Base-by-base conservation (phyloP, 1,139 yeast species). In the Hemisphaericaspora xylanilytica region DNA sequence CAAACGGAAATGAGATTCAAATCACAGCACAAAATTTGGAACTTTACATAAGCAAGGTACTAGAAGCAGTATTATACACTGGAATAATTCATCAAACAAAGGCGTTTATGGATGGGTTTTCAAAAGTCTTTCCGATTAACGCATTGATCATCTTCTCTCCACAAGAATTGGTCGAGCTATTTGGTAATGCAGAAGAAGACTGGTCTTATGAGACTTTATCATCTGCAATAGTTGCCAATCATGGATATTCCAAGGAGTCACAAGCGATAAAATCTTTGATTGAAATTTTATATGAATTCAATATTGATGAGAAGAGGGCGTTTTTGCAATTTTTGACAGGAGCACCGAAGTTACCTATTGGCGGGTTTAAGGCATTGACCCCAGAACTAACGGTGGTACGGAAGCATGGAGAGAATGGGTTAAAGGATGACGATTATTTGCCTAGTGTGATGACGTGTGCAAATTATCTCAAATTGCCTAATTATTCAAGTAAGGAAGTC, bases 401-500 rank as follows among this genome's bases (percentile, higher is more conserved):
- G 48, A 88, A 88, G 52, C 81, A 75, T 39, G 76, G 85, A 8
- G 96, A 90, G 44, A 80, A 73, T 41, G 80, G 78, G 1, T 57
- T 76, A 36, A 61, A 67, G 14, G 78, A 88, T n/a, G 96, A 92
- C 59, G 90, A 83, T 47, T 89, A 85, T 53, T 68, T 92, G 43
- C 98, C 98, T 2, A 88, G 96, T 63, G 98, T 92, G 3, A 92
- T 92, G 98, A 92, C 98, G 0, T 92, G 98, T 67, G 97, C 95
- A 5, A 92, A 92, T 58, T 92, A 92, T 56, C 72, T 92, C 48
- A 92, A 92, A 59, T 65, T 92, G 21, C 98, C 98, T 2, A 78
- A 84, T 45, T 92, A 92, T 56, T 75, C 88, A 2, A 67, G 77
- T 21, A 73, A 71, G 45, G 80, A 70, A 22, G 62, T 86, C 1